These are phyloP conservation scores for Secale cereale DNA, from an alignment of 176 grass and related monocot genomes.

Conservation along the genomic window DNA sequence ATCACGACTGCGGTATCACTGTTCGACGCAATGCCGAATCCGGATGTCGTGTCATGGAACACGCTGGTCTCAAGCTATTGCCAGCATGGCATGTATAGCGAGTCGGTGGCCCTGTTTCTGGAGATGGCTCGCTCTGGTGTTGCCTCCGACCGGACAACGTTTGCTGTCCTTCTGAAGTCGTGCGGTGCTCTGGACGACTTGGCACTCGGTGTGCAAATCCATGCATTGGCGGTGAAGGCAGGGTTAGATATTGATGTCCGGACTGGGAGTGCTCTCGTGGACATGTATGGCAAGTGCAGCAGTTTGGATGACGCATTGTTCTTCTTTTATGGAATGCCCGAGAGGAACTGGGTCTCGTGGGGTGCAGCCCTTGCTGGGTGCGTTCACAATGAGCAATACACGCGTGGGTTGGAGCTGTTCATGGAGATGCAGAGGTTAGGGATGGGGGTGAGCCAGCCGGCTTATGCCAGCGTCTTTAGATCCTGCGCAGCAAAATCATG, in stretches of 20 bases:
- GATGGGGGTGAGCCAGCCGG: constrained; percentile 56
- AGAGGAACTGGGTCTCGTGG: constrained; percentile 81
- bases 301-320: constrained; percentile 47
- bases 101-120: constrained; percentile 44
- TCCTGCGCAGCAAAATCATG: constrained; percentile 52
- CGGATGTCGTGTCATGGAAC: constrained; percentile 79
- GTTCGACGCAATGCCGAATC: constrained; percentile 51
- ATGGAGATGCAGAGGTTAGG: constrained; percentile 68
- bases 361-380: constrained; percentile 59
- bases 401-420: constrained; percentile 53
- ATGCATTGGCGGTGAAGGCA: constrained; percentile 42
- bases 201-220: constrained; percentile 54
- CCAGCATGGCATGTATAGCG: constrained; percentile 24
- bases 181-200: constrained; percentile 46
- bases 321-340: constrained; percentile 64
- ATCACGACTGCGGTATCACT: constrained; percentile 18
- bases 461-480: constrained; percentile 82
- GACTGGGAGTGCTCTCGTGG: constrained; percentile 56
- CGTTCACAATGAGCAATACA: constrained; percentile 56
- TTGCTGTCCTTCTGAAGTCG: constrained; percentile 63
- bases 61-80: constrained; percentile 49
- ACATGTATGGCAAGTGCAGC: constrained; percentile 84
- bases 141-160: constrained; percentile 43
- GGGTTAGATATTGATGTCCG: constrained; percentile 55
- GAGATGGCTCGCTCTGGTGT: constrained; percentile 44